Evolutionary conservation across 352 stramenopile species (phyloP).

Genomic region (Phytophthora sp.): DNA sequence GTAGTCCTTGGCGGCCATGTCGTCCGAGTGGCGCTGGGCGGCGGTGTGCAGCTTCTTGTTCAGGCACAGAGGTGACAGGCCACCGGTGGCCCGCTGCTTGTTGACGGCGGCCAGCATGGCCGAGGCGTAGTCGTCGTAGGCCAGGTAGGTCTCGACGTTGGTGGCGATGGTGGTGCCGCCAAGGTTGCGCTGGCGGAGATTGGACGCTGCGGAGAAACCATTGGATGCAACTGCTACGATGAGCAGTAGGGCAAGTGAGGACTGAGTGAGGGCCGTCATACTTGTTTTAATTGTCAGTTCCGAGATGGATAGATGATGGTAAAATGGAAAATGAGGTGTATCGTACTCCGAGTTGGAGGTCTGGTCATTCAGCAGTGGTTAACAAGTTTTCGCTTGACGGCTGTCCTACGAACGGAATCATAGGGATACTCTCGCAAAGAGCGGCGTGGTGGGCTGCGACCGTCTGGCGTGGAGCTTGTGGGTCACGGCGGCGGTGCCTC

Average conservation of each 20-base stretch:
- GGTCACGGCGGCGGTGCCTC: too few species aligned
- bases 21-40: too few species aligned
- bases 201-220: slow-evolving; percentile 2
- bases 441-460: neutral
- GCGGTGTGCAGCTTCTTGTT: too few species aligned
- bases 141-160: slow-evolving; percentile 24
- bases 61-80: slow-evolving; percentile 44
- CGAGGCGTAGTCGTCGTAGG: slow-evolving; percentile 27
- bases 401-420: neutral
- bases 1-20: too few species aligned
- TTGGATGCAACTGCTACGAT: slow-evolving; percentile 20
- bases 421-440: neutral
- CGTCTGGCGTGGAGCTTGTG: slow-evolving; percentile 5
- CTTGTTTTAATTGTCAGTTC: slow-evolving; percentile 4
- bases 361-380: too few species aligned
- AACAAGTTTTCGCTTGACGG: neutral
- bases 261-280: slow-evolving; percentile 24
- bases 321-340: slow-evolving; percentile 16
- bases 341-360: neutral
- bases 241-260: slow-evolving; percentile 27
- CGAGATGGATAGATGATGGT: too few species aligned
- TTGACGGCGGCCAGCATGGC: slow-evolving; percentile 53
- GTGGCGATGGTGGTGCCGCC: slow-evolving; percentile 19
- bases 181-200: slow-evolving; percentile 18
- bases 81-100: slow-evolving; percentile 45